These are phyloP conservation scores for Cotoneaster glaucophyllus DNA, from an alignment of 306 rosid genomes.

Conservation along the genomic window DNA sequence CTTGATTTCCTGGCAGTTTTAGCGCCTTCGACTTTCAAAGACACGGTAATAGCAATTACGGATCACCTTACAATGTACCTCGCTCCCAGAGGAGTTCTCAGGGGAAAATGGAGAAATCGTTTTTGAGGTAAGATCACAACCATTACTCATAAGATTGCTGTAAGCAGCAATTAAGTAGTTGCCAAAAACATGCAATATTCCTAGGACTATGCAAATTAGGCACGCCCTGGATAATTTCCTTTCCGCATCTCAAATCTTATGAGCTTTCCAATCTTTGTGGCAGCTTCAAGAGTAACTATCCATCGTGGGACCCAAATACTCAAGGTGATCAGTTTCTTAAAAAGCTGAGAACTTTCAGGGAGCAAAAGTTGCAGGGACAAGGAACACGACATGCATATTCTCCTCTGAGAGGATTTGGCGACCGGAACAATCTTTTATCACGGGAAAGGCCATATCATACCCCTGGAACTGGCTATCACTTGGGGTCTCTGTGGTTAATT, in stretches of 20 bases:
- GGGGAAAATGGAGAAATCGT: slow-evolving; percentile 97
- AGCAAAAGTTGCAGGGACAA: slow-evolving; percentile 42
- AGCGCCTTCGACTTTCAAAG: slow-evolving; percentile 72
- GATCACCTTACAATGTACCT: slow-evolving; percentile 57
- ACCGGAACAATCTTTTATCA: slow-evolving; percentile 30
- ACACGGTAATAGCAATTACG: slow-evolving; percentile 76
- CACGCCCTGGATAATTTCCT: background rate
- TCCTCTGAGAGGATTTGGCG: slow-evolving; percentile 39
- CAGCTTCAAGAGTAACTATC: slow-evolving; percentile 83
- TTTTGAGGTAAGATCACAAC: slow-evolving; percentile 60
- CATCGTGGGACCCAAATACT: slow-evolving; percentile 74
- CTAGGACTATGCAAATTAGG: background rate
- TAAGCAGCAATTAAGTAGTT: background rate
- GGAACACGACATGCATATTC: slow-evolving; percentile 33
- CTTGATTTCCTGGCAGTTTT: slow-evolving; percentile 42
- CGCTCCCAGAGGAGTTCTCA: slow-evolving; percentile 71
- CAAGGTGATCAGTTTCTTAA: slow-evolving; percentile 54
- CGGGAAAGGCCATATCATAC: slow-evolving; percentile 35
- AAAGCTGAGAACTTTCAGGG: slow-evolving; percentile 59
- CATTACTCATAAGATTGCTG: background rate
- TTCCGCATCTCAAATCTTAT: background rate
- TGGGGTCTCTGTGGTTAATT: slow-evolving; percentile 51
- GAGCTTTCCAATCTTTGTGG: slow-evolving; percentile 16
- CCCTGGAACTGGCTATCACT: slow-evolving; percentile 38
- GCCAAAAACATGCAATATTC: background rate